A percentile compares a stretch with the other conserved stretches of the same genome.
Conservation (phyloP, 306 rosid genomes). For the Cucumis cinereus region DNA sequence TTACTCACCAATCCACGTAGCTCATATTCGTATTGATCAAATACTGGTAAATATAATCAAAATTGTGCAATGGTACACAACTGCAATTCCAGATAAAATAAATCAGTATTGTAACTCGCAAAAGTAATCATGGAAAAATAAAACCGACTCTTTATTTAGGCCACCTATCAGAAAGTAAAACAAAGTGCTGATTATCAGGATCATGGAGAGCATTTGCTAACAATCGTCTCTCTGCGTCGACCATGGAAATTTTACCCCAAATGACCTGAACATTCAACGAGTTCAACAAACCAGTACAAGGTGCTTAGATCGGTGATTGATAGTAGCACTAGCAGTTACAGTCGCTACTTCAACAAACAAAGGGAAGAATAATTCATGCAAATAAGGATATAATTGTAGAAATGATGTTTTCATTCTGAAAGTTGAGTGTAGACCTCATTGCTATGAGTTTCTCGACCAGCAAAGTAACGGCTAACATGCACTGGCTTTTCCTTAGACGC, state of each 20-base stretch:
- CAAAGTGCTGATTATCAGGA: conserved; percentile 82
- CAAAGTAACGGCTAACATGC: conserved; percentile 76
- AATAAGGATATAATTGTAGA: not conserved
- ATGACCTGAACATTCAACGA: conserved; percentile 54
- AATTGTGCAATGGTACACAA: conserved; percentile 74
- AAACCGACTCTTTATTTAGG: conserved; percentile 11
- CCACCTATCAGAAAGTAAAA: conserved; percentile 94
- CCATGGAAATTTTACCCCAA: conserved; percentile 98
- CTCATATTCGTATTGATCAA: conserved; percentile 80
- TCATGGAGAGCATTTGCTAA: conserved; percentile 83
- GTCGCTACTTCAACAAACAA: not conserved
- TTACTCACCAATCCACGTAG: conserved; percentile 76
- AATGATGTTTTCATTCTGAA: not conserved
- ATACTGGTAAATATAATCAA: conserved; percentile 68
- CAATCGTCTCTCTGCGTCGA: conserved; percentile 93
- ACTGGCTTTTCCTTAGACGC: conserved; percentile 76
- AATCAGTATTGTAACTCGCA: conserved; percentile 13
- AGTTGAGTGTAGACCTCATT: conserved; percentile 45
- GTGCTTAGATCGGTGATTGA: not conserved
- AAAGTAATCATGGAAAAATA: conserved; percentile 14
- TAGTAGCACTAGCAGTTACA: not conserved
- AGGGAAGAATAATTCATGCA: not conserved
- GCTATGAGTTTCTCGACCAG: conserved; percentile 66
- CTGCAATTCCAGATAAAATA: conserved; percentile 45
- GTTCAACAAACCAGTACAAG: not conserved